Conservation (phyloP, 2,329 filamentous ascomycete genomes). For the Neophaeococcomyces aloes region DNA sequence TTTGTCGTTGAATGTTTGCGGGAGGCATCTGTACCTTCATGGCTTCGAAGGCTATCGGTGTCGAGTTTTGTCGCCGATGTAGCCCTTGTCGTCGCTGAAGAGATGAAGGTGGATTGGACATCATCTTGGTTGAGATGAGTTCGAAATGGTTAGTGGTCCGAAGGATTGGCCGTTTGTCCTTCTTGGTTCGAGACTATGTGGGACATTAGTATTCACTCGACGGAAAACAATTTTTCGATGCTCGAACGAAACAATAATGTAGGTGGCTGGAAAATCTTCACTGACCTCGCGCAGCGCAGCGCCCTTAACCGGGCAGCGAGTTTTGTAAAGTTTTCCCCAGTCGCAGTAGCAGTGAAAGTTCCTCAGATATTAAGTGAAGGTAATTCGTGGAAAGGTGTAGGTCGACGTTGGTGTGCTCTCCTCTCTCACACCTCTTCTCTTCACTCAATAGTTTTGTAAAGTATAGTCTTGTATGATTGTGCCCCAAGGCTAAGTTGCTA, state of each 20-base stretch:
- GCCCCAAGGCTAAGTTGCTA: slow-evolving; percentile 1
- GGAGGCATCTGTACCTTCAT: slow-evolving; percentile 53
- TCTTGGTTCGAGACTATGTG: slow-evolving; percentile 25
- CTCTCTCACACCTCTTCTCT: neutral
- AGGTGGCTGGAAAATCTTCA: slow-evolving; percentile 3
- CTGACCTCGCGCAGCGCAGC: slow-evolving; percentile 75
- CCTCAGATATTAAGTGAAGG: slow-evolving; percentile 10
- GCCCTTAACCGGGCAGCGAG: slow-evolving; percentile 62
- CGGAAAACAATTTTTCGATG: no score
- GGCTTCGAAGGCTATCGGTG: slow-evolving; percentile 62
- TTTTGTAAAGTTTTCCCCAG: slow-evolving; percentile 17
- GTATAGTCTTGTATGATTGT: neutral
- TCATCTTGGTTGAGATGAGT: slow-evolving; percentile 67
- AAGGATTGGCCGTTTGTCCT: slow-evolving; percentile 44
- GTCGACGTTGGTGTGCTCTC: neutral
- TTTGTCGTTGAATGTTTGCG: slow-evolving; percentile 39
- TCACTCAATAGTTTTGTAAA: neutral
- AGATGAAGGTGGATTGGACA: slow-evolving; percentile 63
- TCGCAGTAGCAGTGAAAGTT: slow-evolving; percentile 17
- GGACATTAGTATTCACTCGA: slow-evolving; percentile 4
- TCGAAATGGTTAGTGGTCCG: slow-evolving; percentile 41
- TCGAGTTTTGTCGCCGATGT: slow-evolving; percentile 82
- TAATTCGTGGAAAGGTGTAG: neutral
- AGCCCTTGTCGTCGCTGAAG: slow-evolving; percentile 63
- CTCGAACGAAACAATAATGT: neutral